Evolutionary conservation across 495 filamentous ascomycete genomes (phyloP).

Genomic region (Talaromyces adpressus): DNA sequence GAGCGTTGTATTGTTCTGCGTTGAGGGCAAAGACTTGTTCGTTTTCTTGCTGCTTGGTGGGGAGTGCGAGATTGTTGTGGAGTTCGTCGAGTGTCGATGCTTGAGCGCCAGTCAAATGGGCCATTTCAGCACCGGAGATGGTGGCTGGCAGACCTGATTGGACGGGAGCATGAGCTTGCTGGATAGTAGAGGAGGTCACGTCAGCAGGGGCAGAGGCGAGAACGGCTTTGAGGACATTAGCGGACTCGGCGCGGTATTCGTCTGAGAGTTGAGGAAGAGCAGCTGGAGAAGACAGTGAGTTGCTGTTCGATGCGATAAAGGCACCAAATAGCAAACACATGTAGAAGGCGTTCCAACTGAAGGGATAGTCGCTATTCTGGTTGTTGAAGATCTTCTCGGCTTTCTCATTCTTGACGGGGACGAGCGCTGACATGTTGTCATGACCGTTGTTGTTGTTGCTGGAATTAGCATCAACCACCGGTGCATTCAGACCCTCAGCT

Average conservation of each 20-base stretch:
- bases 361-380: slow-evolving; percentile 39
- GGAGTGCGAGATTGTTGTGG: slow-evolving; percentile 63
- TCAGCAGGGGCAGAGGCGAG: slow-evolving; percentile 56
- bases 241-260: slow-evolving; percentile 87
- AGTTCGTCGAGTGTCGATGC: slow-evolving; percentile 67
- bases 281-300: slow-evolving; percentile 46
- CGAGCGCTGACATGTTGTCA: slow-evolving; percentile 10
- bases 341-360: slow-evolving; percentile 53
- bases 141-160: slow-evolving; percentile 44
- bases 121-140: slow-evolving; percentile 37
- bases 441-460: not conserved
- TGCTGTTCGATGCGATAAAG: slow-evolving; percentile 84
- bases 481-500: slow-evolving; percentile 25
- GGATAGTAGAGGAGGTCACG: slow-evolving; percentile 31
- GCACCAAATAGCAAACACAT: slow-evolving; percentile 94
- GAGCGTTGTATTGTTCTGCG: slow-evolving; percentile 79
- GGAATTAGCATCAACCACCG: slow-evolving; percentile 11
- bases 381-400: slow-evolving; percentile 64
- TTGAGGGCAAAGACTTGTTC: slow-evolving; percentile 85
- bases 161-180: slow-evolving; percentile 30
- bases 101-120: slow-evolving; percentile 48
- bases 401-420: slow-evolving; percentile 26
- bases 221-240: slow-evolving; percentile 81
- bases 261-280: slow-evolving; percentile 79
- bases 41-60: slow-evolving; percentile 78